A percentile compares a stretch with the other conserved stretches of the same genome.
Conservation (phyloP, 768 basidiomycete genomes). For the Xerocomus spinulosus region DNA sequence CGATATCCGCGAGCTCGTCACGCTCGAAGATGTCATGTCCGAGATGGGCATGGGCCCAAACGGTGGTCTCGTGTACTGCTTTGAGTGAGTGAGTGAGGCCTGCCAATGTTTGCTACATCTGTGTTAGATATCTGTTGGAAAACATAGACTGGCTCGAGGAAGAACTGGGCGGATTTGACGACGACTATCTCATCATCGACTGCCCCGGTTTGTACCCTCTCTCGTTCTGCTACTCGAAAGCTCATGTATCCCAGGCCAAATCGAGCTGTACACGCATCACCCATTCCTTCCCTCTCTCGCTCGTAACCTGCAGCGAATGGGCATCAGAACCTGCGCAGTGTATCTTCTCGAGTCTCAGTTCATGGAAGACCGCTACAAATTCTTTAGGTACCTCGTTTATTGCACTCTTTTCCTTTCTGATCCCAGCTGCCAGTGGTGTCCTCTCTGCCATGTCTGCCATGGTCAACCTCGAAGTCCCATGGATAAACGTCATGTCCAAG, state of each 20-base stretch:
- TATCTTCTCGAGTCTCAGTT: conserved; percentile 98
- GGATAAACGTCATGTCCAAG: conserved; percentile 98
- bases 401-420: conserved; percentile 2
- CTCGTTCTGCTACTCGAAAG: not conserved
- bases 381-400: conserved; percentile 66
- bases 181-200: conserved; percentile 93
- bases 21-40: conserved; percentile 91
- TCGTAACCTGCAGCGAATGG: conserved; percentile 65
- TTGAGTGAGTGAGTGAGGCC: conserved; percentile 83
- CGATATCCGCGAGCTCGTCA: conserved; percentile 91
- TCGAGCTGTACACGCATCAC: conserved; percentile 98
- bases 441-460: conserved; percentile 98
- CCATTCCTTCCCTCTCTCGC: conserved; percentile 91
- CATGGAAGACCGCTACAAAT: conserved; percentile 99
- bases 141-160: conserved; percentile 99
- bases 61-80: conserved; percentile 95
- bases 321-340: conserved; percentile 80
- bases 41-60: conserved; percentile 96
- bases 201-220: conserved; percentile 64
- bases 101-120: not conserved
- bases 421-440: conserved; percentile 60
- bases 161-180: conserved; percentile 88
- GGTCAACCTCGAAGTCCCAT: conserved; percentile 95
- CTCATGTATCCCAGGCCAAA: conserved; percentile 63
- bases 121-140: conserved; percentile 80